phyloP scores from a whole-genome alignment of 345 rosid genomes.

The Laguncularia racemosa region DNA sequence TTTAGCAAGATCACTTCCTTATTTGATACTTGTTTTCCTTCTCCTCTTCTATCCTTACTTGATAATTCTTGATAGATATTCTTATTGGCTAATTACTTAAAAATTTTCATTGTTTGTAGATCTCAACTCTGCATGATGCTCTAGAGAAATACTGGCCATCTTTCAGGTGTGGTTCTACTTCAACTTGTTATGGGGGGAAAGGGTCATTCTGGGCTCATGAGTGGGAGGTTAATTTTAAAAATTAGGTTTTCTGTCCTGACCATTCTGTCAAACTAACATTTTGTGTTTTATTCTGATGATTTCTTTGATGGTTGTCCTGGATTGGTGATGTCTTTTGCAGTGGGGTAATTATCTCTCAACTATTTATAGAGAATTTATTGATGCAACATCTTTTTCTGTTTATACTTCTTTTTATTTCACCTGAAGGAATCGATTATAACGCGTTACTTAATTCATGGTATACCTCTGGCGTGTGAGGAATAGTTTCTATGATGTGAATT shows the following conservation, averaged over 20 bases:
- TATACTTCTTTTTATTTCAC: background rate
- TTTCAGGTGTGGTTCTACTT: slow-evolving; percentile 29
- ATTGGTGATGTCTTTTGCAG: slow-evolving; percentile 37
- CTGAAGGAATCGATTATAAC: no score
- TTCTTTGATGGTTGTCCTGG: slow-evolving; percentile 19
- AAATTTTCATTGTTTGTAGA: slow-evolving; percentile 17
- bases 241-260: background rate
- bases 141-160: slow-evolving; percentile 37
- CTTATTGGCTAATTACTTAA: no score
- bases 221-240: slow-evolving; percentile 13
- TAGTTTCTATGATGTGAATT: no score
- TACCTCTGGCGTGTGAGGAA: background rate
- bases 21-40: no score
- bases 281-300: slow-evolving; percentile 21
- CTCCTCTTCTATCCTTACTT: no score
- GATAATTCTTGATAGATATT: no score
- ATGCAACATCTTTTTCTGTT: background rate
- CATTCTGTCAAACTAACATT: background rate
- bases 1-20: no score
- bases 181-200: slow-evolving; percentile 32
- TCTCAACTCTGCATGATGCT: slow-evolving; percentile 21
- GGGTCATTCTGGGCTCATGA: slow-evolving; percentile 50
- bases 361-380: slow-evolving; percentile 9
- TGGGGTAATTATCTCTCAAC: slow-evolving; percentile 70
- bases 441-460: background rate